Evolutionary conservation across 2,329 filamentous ascomycete genomes (phyloP), one percentile per base, ranked within the genome.

Genomic region (Magnaporthiopsis rhizophila): DNA sequence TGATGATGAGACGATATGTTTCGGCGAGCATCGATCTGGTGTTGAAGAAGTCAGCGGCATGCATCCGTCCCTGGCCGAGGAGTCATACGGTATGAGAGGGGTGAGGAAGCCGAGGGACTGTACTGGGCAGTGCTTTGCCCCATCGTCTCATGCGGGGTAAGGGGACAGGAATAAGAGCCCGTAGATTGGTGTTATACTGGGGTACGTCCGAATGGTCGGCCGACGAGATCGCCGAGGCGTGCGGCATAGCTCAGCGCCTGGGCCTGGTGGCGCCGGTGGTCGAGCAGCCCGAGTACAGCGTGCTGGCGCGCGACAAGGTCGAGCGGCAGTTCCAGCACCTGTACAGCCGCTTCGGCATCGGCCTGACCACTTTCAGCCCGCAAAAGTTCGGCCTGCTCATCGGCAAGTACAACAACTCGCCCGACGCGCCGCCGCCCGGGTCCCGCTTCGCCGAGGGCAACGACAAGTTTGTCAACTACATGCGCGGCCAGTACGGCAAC

Each of bases 121-220:
- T n/a, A 26, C 18, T 50, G 18, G 36, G 36, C 36, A 13, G 36
- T 50, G 21, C 45, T 13, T 50, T 15, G 7, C 45, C 45, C 2
- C 12, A 13, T 38, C 13, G 36, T 2, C 36, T 50, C 8, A 50
- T 50, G 45, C 45, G 45, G 45, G 45, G 45, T 50, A 50, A n/a
- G 4, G 4, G 45, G 21, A n/a, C 8, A 15, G 45, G 45, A n/a
- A 11, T 50, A 50, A 3, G 45, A 8, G 45, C 45, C 18, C 18
- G 15, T 50, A 15, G 5, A 50, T 50, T 12, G 18, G 12, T 50
- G 45, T n/a, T 90, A 68, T 90, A 90, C 79, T 90, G 88, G 87
- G 87, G 87, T 57, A 90, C 87, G 0, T 88, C 85, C 1, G 86
- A 89, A 74, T 90, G 87, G 87, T 81, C 79, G 65, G 86, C 87